Evolutionary conservation across 768 basidiomycete genomes (phyloP), one percentile per base, ranked within the genome.

Genomic region (Tephrocybe sp.): DNA sequence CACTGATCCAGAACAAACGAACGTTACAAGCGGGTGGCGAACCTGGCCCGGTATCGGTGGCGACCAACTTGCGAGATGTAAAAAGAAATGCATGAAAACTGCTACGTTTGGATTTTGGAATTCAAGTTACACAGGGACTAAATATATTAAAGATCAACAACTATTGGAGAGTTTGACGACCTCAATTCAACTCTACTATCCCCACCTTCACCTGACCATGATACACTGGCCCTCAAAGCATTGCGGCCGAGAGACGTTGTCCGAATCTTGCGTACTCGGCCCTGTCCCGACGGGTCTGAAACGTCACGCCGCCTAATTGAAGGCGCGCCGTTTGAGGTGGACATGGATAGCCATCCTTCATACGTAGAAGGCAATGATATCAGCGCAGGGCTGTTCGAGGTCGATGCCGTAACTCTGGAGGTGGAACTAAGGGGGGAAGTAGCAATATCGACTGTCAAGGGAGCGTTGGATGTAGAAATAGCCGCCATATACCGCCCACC

Each of bases 381-480:
- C 4, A 27, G 33, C 2, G 69, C 73, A 15, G 58, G 65, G 12
- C 64, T 54, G 49, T 76, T 75, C 19, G 63, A 52, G 21, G 73
- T 72, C 2, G 49, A 53, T 1, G 62, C 69, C 9, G 39, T 22
- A 25, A 71, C 39, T 47, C 57, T 51, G 37, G 75, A 64, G 4
- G 52, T 55, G 3, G 74, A 71, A 39, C 68, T 61, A n/a, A 68
- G 54, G 1, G 76, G 72, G 15, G 68, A 63, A 13, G 60, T 49
- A 3, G 62, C 56, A 50, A 75, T 61, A 10, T 51, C 45, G 33
- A 75, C 42, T 2, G 44, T 19, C 22, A 74, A 49, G 3, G 64
- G 64, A 2, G 51, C 58, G 57, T 77, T 75, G 15, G 61, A 57
- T 1, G 73, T 70, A 7, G 48, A 50, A 1, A 67, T 63, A 23